Conservation (phyloP, 2,329 filamentous ascomycete species). For the Pyrenophora teres region DNA sequence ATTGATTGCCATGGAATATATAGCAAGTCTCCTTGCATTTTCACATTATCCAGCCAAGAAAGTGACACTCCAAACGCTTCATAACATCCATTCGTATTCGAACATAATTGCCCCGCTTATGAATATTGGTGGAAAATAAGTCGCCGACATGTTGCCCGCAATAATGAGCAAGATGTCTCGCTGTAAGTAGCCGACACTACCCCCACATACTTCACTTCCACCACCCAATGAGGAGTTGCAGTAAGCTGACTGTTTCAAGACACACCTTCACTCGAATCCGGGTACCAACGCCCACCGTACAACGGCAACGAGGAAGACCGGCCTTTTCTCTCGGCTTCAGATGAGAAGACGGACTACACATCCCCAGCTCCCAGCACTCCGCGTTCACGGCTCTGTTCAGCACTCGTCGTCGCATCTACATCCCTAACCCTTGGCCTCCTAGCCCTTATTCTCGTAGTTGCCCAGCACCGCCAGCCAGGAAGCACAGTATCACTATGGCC, state of each 20-base stretch:
- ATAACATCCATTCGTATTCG: not conserved
- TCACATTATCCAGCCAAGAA: not conserved
- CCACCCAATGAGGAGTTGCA: not conserved
- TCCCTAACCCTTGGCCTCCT: not conserved
- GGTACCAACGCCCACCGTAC: not conserved
- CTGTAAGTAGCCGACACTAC: not conserved
- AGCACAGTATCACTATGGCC: not conserved
- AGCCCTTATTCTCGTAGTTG: not conserved
- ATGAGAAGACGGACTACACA: not conserved
- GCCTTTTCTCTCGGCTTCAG: not conserved
- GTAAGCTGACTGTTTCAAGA: not conserved
- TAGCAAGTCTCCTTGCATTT: not conserved
- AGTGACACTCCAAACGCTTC: not conserved
- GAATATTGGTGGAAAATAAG: not conserved
- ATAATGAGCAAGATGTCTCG: conserved; percentile 1
- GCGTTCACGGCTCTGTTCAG: not conserved
- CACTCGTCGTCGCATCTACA: not conserved
- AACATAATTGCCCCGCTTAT: not conserved
- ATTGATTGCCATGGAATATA: not conserved
- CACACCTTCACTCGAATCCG: not conserved
- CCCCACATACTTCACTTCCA: not conserved
- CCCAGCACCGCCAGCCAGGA: not conserved
- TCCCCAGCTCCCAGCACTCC: not conserved
- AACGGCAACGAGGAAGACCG: not conserved
- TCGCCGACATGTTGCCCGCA: not conserved